Percentiles rank a stretch among this genome's conserved stretches.
Evolutionary conservation across 1,284 basidiomycete species (phyloP).

Genomic region (Naganishia albida): DNA sequence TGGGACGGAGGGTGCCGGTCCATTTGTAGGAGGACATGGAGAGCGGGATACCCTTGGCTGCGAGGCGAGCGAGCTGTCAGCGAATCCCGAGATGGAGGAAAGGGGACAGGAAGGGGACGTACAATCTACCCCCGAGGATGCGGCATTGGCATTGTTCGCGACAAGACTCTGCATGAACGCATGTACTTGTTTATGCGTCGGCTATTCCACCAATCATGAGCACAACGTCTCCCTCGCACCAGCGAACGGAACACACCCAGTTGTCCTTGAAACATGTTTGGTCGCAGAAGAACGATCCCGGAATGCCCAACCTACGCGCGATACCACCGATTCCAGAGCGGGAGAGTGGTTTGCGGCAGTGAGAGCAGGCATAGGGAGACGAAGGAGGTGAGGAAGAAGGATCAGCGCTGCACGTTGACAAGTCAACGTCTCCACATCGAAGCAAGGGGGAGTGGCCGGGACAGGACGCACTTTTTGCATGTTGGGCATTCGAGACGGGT

Average conservation of each 20-base stretch:
- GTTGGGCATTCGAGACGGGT: slow-evolving; percentile 53
- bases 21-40: slow-evolving; percentile 51
- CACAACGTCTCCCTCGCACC: background rate
- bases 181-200: slow-evolving; percentile 51
- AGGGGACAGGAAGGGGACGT: slow-evolving; percentile 12
- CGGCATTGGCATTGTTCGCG: slow-evolving; percentile 28
- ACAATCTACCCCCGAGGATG: slow-evolving; percentile 27
- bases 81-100: slow-evolving; percentile 20
- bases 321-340: background rate
- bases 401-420: slow-evolving; percentile 1
- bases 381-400: background rate
- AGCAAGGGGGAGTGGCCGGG: background rate
- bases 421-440: background rate
- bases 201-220: slow-evolving; percentile 33
- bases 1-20: slow-evolving; percentile 52
- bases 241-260: slow-evolving; percentile 39
- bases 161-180: slow-evolving; percentile 33
- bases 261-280: slow-evolving; percentile 56
- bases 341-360: background rate
- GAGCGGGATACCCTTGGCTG: slow-evolving; percentile 41
- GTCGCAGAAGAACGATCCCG: slow-evolving; percentile 55
- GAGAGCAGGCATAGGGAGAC: background rate
- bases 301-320: slow-evolving; percentile 49
- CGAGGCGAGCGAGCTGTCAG: slow-evolving; percentile 20
- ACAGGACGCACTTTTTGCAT: slow-evolving; percentile 51